These are phyloP conservation scores for Vicia faba DNA, from an alignment of 306 rosid genomes.

Conservation along the genomic window DNA sequence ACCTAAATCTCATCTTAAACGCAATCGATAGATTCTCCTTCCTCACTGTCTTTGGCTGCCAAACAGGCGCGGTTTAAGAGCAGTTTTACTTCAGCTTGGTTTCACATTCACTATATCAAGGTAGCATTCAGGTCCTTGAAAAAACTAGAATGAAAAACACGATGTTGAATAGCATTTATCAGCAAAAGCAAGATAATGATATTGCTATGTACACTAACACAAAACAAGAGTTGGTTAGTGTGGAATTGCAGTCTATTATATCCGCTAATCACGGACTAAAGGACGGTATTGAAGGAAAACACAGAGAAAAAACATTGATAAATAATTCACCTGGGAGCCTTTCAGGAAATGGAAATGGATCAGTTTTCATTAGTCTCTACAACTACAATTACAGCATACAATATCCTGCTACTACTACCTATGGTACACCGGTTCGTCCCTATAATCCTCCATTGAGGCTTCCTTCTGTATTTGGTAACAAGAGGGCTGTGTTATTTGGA, in stretches of 20 bases:
- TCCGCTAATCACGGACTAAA: neutral
- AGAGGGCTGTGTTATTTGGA: constrained; percentile 46
- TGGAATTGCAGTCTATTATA: neutral
- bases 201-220: neutral
- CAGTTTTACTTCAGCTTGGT: neutral
- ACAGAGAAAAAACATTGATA: neutral
- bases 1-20: neutral
- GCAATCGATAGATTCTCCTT: constrained; percentile 4
- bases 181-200: neutral
- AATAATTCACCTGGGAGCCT: constrained; percentile 11
- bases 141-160: constrained; percentile 11
- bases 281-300: neutral
- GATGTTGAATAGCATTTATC: neutral
- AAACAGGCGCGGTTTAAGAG: neutral
- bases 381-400: neutral
- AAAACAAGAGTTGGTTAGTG: neutral
- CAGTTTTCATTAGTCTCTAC: neutral
- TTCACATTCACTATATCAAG: neutral
- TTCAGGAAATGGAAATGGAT: constrained; percentile 33
- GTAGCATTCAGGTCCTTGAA: neutral
- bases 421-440: neutral
- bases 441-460: constrained; percentile 3
- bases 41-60: neutral
- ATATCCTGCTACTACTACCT: neutral
- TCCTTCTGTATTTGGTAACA: constrained; percentile 40